phyloP scores from a whole-genome alignment of 805 yeast species.

The Cyberlindnera maclurae region DNA sequence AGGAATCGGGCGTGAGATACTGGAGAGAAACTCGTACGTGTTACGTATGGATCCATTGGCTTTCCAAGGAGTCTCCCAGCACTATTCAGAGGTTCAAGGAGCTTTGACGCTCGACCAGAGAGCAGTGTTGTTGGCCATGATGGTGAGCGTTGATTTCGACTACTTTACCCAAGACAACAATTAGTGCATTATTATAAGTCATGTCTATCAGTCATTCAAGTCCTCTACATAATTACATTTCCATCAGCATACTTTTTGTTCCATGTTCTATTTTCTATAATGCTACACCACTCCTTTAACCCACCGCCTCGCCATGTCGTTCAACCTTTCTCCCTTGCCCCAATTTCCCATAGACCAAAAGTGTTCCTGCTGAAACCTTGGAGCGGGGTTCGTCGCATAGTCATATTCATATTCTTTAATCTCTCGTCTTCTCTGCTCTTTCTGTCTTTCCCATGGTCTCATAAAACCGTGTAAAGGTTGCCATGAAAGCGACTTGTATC shows the following conservation, averaged over 20 bases:
- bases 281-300: conserved; percentile 39
- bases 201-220: background rate
- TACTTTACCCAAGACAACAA: conserved; percentile 41
- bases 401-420: conserved; percentile 1
- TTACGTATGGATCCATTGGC: conserved; percentile 70
- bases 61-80: conserved; percentile 46
- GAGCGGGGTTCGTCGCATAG: conserved; percentile 22
- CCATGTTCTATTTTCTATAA: too few species aligned
- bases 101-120: conserved; percentile 66
- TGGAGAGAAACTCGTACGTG: conserved; percentile 88
- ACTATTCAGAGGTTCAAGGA: conserved; percentile 41
- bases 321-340: conserved; percentile 43
- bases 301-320: conserved; percentile 50
- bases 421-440: too few species aligned
- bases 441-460: conserved; percentile 52
- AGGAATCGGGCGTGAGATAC: conserved; percentile 67
- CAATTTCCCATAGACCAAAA: conserved; percentile 67
- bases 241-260: too few species aligned
- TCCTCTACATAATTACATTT: background rate
- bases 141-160: conserved; percentile 89
- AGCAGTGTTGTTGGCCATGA: conserved; percentile 77
- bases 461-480: conserved; percentile 41
- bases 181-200: too few species aligned
- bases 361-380: conserved; percentile 38
- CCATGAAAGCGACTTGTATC: conserved; percentile 52